Conservation (phyloP, 2,329 filamentous ascomycete genomes). For the Colletotrichum melonis region DNA sequence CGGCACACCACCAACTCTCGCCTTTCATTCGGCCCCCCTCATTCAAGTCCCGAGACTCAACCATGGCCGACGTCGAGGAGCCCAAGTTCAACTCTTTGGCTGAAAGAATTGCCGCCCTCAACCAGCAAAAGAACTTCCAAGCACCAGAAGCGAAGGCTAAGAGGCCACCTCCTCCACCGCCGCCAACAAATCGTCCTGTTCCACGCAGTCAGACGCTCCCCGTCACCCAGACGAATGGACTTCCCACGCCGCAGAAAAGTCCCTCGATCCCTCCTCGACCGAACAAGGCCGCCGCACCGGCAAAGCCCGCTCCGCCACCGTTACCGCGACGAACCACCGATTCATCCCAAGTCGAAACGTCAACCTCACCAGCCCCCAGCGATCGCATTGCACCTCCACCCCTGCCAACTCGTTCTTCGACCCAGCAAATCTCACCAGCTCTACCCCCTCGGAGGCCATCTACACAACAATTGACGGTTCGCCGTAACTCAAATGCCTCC, state of each 20-base stretch:
- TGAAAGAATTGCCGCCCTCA: conserved; percentile 73
- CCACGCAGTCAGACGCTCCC: conserved; percentile 50
- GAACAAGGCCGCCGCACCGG: conserved; percentile 35
- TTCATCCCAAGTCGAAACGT: conserved; percentile 38
- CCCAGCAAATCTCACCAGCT: conserved; percentile 55
- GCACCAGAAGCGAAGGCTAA: conserved; percentile 48
- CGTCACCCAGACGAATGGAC: conserved; percentile 42
- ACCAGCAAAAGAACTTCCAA: conserved; percentile 69
- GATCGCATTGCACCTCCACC: conserved; percentile 48
- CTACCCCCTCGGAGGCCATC: conserved; percentile 63
- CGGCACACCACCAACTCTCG: not conserved
- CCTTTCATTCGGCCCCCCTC: not conserved
- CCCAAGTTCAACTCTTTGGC: conserved; percentile 70
- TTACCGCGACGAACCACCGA: conserved; percentile 51
- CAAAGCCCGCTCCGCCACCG: conserved; percentile 47
- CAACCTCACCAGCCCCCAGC: conserved; percentile 40
- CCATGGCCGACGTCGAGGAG: conserved; percentile 72
- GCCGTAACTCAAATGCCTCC: conserved; percentile 69
- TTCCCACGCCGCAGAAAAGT: conserved; percentile 40
- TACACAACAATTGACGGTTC: conserved; percentile 53
- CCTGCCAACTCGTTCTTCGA: conserved; percentile 51
- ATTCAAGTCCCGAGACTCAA: not conserved
- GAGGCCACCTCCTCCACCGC: conserved; percentile 58
- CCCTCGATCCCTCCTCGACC: conserved; percentile 55
- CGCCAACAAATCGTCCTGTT: conserved; percentile 53